Evolutionary conservation across 495 filamentous ascomycete genomes (phyloP).

Genomic region (Trichoderma asperelloides): DNA sequence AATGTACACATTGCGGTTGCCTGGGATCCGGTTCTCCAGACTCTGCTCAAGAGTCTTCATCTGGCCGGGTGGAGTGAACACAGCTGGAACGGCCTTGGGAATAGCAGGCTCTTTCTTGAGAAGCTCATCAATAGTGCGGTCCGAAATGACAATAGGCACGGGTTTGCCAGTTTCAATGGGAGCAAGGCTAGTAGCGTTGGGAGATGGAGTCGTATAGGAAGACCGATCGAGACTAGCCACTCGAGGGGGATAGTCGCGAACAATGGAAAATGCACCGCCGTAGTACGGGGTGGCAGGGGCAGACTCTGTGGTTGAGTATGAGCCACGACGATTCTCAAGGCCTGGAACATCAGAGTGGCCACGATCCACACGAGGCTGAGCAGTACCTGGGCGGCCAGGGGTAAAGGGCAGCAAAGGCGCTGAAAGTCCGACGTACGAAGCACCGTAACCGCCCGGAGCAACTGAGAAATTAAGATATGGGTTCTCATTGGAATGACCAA

Average conservation of each 20-base stretch:
- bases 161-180: constrained; percentile 36
- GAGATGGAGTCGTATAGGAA: constrained; percentile 53
- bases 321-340: constrained; percentile 52
- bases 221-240: constrained; percentile 55
- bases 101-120: constrained; percentile 70
- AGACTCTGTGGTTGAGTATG: constrained; percentile 63
- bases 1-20: constrained; percentile 94
- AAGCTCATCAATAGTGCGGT: constrained; percentile 60
- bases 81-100: constrained; percentile 80
- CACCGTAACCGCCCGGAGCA: constrained; percentile 13
- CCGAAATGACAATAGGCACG: constrained; percentile 29
- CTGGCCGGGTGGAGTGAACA: constrained; percentile 64
- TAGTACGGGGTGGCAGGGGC: constrained; percentile 53
- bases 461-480: constrained; percentile 19
- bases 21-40: constrained; percentile 74
- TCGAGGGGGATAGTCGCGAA: constrained; percentile 40
- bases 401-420: constrained; percentile 38
- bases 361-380: constrained; percentile 28
- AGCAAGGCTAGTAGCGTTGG: constrained; percentile 35
- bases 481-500: constrained; percentile 3
- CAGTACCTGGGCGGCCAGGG: constrained; percentile 32
- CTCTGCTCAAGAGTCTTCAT: constrained; percentile 81
- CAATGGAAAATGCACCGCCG: constrained; percentile 34
- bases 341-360: constrained; percentile 43
- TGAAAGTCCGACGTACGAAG: constrained; percentile 30